Conservation (phyloP, 768 basidiomycete species). For the Inosperma sp. region DNA sequence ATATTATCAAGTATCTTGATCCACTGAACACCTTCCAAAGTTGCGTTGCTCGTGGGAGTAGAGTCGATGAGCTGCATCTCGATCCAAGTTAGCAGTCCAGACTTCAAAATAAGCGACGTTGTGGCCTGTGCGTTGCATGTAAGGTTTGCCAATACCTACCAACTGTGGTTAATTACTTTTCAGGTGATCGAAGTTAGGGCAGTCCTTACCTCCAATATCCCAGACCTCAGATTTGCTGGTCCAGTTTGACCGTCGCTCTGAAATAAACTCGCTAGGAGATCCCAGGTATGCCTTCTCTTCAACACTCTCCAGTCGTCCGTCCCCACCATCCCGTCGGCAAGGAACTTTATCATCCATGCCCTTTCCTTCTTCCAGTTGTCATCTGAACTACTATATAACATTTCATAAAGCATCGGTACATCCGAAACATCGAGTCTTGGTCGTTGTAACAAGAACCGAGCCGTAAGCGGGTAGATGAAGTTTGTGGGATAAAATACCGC, state of each 20-base stretch:
- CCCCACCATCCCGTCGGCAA: constrained; percentile 75
- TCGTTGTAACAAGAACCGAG: constrained; percentile 86
- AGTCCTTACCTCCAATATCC: constrained; percentile 70
- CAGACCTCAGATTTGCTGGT: constrained; percentile 37
- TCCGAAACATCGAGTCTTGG: constrained; percentile 75
- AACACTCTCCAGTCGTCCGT: constrained; percentile 78
- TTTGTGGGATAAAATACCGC: constrained; percentile 84
- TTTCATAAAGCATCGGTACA: constrained; percentile 85
- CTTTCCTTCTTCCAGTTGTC: constrained; percentile 85
- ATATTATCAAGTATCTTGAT: constrained; percentile 63
- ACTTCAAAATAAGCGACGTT: constrained; percentile 65
- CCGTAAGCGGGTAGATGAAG: constrained; percentile 82
- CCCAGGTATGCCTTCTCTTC: constrained; percentile 83
- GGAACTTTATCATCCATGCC: constrained; percentile 81
- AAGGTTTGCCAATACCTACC: constrained; percentile 68
- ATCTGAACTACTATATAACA: constrained; percentile 77
- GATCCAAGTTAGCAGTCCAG: constrained; percentile 76
- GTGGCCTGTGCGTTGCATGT: constrained; percentile 67
- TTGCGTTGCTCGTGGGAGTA: too few relatives aligned
- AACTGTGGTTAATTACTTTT: neutral
- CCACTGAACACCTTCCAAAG: constrained; percentile 52
- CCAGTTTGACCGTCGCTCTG: constrained; percentile 55
- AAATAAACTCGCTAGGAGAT: constrained; percentile 77
- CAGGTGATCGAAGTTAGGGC: constrained; percentile 14
- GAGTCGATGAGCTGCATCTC: constrained; percentile 57